These are phyloP conservation scores for Pythium chondricola DNA, from an alignment of 352 stramenopile genomes.

Conservation along the genomic window DNA sequence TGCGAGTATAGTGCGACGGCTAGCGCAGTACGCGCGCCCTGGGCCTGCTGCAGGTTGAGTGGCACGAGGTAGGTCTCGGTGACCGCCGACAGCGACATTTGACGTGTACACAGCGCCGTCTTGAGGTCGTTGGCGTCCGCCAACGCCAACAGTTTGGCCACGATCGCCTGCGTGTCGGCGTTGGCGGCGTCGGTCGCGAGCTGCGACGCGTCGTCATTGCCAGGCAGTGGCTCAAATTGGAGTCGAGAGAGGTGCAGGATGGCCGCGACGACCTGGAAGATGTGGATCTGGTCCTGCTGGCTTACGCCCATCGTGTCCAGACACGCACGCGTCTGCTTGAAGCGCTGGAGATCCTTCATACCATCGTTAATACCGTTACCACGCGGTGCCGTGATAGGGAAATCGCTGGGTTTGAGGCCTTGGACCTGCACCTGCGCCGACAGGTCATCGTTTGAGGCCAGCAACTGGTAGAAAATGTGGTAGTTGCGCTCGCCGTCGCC, in stretches of 20 bases:
- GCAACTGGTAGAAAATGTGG: conserved; percentile 98
- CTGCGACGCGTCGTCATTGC: conserved; percentile 65
- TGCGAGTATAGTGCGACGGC: conserved; percentile 90
- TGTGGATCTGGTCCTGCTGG: conserved; percentile 63
- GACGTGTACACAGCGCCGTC: conserved; percentile 63
- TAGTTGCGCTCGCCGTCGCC: conserved; percentile 95
- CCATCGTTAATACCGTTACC: conserved; percentile 43
- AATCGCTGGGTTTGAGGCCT: conserved; percentile 69
- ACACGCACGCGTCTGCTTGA: conserved; percentile 65
- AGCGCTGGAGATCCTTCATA: conserved; percentile 67
- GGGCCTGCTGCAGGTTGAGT: conserved; percentile 76
- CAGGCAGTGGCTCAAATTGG: conserved; percentile 45
- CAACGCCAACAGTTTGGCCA: conserved; percentile 66
- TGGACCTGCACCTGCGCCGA: conserved; percentile 61
- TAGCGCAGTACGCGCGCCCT: conserved; percentile 70
- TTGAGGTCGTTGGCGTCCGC: conserved; percentile 48
- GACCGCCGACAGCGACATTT: conserved; percentile 73
- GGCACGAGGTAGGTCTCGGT: conserved; percentile 81
- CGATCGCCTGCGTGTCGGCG: conserved; percentile 32
- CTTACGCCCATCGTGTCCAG: conserved; percentile 72
- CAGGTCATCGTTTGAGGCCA: conserved; percentile 47
- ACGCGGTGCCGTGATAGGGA: conserved; percentile 65
- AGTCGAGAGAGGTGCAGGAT: conserved; percentile 80
- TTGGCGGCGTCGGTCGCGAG: conserved; percentile 50
- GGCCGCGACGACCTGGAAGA: conserved; percentile 70